Conservation (phyloP, 2,329 filamentous ascomycete genomes). For the Alternaria consortialis region DNA sequence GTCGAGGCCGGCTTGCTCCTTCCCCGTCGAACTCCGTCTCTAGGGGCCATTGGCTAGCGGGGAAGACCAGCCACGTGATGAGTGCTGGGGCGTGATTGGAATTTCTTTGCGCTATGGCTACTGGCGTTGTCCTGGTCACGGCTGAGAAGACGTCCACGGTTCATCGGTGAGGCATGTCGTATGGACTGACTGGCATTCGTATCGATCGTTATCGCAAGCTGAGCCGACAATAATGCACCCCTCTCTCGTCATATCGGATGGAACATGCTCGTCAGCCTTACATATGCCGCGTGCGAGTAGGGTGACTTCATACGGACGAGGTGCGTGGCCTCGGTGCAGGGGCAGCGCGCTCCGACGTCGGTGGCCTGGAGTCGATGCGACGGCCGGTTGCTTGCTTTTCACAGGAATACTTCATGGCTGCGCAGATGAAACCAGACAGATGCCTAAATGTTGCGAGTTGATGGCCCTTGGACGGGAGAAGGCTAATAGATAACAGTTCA, state of each 20-base stretch:
- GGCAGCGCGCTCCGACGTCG: constrained; percentile 31
- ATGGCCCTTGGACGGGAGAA: background rate
- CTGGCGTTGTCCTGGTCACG: background rate
- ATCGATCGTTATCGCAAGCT: constrained; percentile 6
- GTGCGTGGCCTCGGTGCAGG: constrained; percentile 30
- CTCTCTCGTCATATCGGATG: constrained; percentile 11
- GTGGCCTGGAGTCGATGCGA: constrained; percentile 12
- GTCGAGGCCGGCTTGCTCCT: background rate
- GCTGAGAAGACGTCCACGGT: background rate
- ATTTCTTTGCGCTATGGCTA: background rate
- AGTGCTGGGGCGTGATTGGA: background rate
- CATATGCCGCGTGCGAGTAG: constrained; percentile 9
- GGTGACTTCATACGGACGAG: constrained; percentile 25
- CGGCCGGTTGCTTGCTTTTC: background rate
- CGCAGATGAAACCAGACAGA: background rate
- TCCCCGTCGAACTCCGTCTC: background rate
- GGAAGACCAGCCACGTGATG: constrained; percentile 4
- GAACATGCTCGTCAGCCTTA: constrained; percentile 29
- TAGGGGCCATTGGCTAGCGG: background rate
- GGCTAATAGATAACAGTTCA: constrained; percentile 3
- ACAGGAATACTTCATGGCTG: background rate
- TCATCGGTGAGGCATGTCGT: constrained; percentile 1
- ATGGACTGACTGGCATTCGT: background rate
- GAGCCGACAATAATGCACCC: constrained; percentile 4
- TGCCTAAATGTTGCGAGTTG: background rate